phyloP scores from a whole-genome alignment of 2,329 filamentous ascomycete genomes.

The Aureobasidium sp. region DNA sequence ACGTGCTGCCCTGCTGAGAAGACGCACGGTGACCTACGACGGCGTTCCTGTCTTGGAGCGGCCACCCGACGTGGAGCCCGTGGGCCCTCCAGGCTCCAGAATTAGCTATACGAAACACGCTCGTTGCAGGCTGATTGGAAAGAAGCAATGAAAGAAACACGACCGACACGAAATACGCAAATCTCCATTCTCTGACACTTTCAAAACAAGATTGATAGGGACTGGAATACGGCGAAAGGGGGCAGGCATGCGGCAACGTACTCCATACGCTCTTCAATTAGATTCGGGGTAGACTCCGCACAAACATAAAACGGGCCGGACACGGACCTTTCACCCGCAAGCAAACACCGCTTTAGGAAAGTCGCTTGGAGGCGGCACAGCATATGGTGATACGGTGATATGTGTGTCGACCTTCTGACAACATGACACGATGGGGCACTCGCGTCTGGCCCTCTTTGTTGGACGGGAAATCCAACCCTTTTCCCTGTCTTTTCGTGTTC shows the following conservation, averaged over 20 bases:
- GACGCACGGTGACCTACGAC: not conserved
- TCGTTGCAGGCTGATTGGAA: not conserved
- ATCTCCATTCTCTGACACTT: not conserved
- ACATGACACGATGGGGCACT: not conserved
- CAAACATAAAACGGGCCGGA: not conserved
- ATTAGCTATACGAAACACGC: not conserved
- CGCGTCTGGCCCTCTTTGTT: not conserved
- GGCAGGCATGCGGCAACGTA: not conserved
- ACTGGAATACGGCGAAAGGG: not conserved
- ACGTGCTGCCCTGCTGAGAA: not conserved
- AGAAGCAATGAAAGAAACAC: not conserved
- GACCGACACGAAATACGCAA: not conserved
- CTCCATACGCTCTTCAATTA: not conserved
- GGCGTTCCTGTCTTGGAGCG: not conserved
- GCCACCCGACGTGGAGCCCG: not conserved
- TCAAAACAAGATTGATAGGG: not conserved
- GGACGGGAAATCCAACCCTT: not conserved
- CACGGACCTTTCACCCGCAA: not conserved
- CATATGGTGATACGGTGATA: not conserved
- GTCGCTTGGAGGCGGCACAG: not conserved
- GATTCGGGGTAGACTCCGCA: not conserved
- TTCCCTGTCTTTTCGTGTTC: not conserved
- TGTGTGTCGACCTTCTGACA: too few relatives aligned
- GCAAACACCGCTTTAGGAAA: not conserved
- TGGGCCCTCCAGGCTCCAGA: not conserved